Conservation (phyloP, 2,329 filamentous ascomycete species). For the Purpureocillium takamizusanense region DNA sequence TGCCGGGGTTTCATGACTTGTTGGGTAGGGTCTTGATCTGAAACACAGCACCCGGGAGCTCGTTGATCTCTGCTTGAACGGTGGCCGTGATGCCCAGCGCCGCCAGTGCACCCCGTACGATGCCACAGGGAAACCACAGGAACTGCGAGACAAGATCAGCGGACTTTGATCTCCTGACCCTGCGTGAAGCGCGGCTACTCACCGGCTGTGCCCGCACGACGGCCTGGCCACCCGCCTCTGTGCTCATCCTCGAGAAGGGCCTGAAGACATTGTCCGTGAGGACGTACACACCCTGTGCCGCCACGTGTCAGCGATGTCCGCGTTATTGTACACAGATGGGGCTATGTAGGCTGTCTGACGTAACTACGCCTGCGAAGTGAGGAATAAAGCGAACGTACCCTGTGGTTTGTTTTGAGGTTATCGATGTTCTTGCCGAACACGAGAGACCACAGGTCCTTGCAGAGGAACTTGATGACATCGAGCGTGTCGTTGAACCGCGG, state of each 20-base stretch:
- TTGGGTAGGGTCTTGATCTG: slow-evolving; percentile 80
- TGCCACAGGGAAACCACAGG: slow-evolving; percentile 88
- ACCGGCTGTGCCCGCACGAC: slow-evolving; percentile 71
- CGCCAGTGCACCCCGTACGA: slow-evolving; percentile 87
- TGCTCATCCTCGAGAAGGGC: slow-evolving; percentile 82
- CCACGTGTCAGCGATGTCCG: too few relatives aligned
- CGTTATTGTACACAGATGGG: too few relatives aligned
- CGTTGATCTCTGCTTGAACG: slow-evolving; percentile 82
- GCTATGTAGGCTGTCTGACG: too few relatives aligned
- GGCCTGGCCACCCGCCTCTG: slow-evolving; percentile 65
- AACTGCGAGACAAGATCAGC: slow-evolving; percentile 45
- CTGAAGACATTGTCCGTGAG: slow-evolving; percentile 89
- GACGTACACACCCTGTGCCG: slow-evolving; percentile 92
- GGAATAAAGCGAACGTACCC: slow-evolving; percentile 39
- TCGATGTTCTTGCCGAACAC: slow-evolving; percentile 96
- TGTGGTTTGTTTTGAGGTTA: slow-evolving; percentile 96
- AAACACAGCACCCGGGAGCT: slow-evolving; percentile 83
- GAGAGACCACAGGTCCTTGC: slow-evolving; percentile 94
- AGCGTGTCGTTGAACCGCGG: slow-evolving; percentile 87
- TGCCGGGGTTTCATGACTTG: slow-evolving; percentile 44
- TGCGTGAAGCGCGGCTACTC: slow-evolving; percentile 24
- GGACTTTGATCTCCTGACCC: slow-evolving; percentile 3
- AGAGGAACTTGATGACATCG: slow-evolving; percentile 96
- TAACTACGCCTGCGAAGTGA: too few relatives aligned
- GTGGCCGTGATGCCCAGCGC: slow-evolving; percentile 84